Evolutionary conservation across 2,329 filamentous ascomycete genomes (phyloP).

Genomic region (Xylaria sp.): DNA sequence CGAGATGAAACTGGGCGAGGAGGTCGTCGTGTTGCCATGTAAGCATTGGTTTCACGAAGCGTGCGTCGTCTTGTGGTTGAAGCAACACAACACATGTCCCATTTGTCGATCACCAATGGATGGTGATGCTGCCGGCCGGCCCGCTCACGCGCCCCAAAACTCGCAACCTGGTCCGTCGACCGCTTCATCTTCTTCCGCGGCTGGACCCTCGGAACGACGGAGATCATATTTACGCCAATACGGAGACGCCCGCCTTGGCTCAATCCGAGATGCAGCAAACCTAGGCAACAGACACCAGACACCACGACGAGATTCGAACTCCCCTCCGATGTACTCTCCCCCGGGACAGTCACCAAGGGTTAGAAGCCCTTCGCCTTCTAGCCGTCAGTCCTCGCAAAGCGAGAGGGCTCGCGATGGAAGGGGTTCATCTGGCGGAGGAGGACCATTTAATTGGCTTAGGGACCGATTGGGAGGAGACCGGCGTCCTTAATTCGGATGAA

Average conservation of each 20-base stretch:
- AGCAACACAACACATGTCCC: conserved; percentile 90
- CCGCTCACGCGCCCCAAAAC: conserved; percentile 16
- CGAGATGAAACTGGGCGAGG: conserved; percentile 70
- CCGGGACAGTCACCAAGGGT: conserved; percentile 27
- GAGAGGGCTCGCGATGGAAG: conserved; percentile 38
- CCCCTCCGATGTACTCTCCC: conserved; percentile 28
- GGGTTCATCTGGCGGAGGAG: conserved; percentile 40
- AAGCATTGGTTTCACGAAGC: conserved; percentile 90
- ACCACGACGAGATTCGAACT: conserved; percentile 31
- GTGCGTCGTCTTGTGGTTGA: conserved; percentile 82
- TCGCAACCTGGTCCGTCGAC: conserved; percentile 14
- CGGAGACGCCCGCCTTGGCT: conserved; percentile 28
- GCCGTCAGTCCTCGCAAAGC: conserved; percentile 30
- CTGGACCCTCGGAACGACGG: conserved; percentile 23
- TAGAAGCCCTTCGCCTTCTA: conserved; percentile 34
- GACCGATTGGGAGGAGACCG: conserved; percentile 42
- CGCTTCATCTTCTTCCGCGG: conserved; percentile 22
- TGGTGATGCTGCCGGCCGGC: conserved; percentile 34
- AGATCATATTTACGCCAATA: conserved; percentile 27
- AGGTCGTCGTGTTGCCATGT: conserved; percentile 80
- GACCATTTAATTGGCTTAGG: conserved; percentile 49
- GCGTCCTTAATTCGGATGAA: conserved; percentile 15
- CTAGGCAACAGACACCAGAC: conserved; percentile 16
- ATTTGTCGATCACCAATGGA: conserved; percentile 69
- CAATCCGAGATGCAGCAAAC: conserved; percentile 22